Base-by-base conservation (phyloP, 2,329 filamentous ascomycete genomes). In the Xylariaceae sp. region DNA sequence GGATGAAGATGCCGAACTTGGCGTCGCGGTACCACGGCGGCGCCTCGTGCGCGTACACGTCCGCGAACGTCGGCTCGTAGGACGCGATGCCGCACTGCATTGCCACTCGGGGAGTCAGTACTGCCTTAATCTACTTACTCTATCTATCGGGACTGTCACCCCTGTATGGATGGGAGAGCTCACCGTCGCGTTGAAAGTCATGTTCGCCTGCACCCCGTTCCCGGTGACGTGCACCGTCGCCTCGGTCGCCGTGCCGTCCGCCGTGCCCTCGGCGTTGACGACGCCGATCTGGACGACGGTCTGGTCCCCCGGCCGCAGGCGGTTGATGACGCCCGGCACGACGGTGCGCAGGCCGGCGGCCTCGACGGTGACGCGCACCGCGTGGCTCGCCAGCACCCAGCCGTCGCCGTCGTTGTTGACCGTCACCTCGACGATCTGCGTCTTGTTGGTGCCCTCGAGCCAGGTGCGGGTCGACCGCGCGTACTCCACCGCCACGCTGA, bases 1-100 rank as follows among this genome's bases (percentile, higher is more conserved):
- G 73, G 25, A 77, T 70, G 45, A 78, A 77, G 23, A 77, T 77
- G 1, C 74, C 73, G 39, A 61, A 77, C 37, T 78, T 77, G 15
- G 60, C 67, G 26, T 65, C 59, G 34, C 70, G 60, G 42, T 65
- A 77, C 72, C 73, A 77, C 7, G n/a, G 14, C 11, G 27, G 27
- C 15, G 15, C 8, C 27, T 29, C 27, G 15, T 29, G 24, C n/a
- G n/a, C n/a, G n/a, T n/a, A n/a, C n/a, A n/a, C n/a, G n/a, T n/a
- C n/a, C n/a, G n/a, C n/a, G n/a, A n/a, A n/a, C n/a, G n/a, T n/a
- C n/a, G n/a, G n/a, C n/a, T n/a, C n/a, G n/a, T n/a, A n/a, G n/a
- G n/a, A n/a, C n/a, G n/a, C n/a, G n/a, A n/a, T n/a, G n/a, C n/a
- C n/a, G n/a, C n/a, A n/a, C n/a, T n/a, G n/a, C n/a, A n/a, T n/a